Evolutionary conservation across 768 basidiomycete species (phyloP).

Genomic region (Tulasnella sp.): DNA sequence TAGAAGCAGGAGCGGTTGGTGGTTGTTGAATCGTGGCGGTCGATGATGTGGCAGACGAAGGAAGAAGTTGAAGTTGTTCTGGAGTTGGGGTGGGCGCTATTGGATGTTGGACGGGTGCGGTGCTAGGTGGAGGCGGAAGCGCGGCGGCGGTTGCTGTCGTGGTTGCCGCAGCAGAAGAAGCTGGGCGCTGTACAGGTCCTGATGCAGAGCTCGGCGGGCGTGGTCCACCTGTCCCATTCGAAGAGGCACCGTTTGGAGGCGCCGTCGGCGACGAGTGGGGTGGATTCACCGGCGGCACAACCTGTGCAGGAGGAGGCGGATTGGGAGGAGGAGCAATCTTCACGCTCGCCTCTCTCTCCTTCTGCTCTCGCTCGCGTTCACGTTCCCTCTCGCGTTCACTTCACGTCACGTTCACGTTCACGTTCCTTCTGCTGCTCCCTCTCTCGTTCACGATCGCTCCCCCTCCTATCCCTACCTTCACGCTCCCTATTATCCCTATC

Average conservation of each 20-base stretch:
- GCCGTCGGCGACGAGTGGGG: background rate
- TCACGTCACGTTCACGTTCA: too few relatives aligned
- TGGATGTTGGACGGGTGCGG: conserved; percentile 3
- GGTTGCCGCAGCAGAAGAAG: background rate
- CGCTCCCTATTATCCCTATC: background rate
- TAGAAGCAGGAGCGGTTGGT: background rate
- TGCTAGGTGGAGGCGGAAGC: conserved; percentile 3
- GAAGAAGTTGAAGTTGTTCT: background rate
- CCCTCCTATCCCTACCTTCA: background rate
- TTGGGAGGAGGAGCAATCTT: background rate
- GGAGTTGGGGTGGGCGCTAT: conserved; percentile 6
- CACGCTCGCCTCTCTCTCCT: too few relatives aligned
- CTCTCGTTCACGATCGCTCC: too few relatives aligned
- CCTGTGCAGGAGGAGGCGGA: background rate
- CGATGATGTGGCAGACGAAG: too few relatives aligned
- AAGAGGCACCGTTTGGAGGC: background rate
- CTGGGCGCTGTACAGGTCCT: background rate
- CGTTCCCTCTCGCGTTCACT: too few relatives aligned
- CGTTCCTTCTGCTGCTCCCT: too few relatives aligned
- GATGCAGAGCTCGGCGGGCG: background rate
- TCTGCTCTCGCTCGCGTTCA: too few relatives aligned
- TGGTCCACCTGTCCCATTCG: background rate
- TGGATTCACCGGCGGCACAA: background rate
- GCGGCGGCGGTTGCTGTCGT: background rate
- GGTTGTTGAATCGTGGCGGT: background rate